phyloP scores from a whole-genome alignment of 495 filamentous ascomycete species.

The Cladorrhinum samala region DNA sequence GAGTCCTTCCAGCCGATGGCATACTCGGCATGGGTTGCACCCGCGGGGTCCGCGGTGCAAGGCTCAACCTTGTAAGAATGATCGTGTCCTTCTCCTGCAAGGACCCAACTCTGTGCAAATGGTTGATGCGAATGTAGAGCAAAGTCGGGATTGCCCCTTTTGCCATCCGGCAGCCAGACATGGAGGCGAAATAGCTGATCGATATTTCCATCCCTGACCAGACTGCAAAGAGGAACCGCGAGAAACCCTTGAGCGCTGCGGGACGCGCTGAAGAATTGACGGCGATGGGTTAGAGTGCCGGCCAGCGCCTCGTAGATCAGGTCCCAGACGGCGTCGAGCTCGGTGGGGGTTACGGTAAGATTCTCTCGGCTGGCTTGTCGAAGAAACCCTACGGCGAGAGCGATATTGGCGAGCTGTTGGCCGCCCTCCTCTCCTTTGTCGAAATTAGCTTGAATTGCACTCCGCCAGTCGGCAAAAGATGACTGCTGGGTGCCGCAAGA shows the following conservation, averaged over 20 bases:
- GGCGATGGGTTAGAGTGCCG: neutral
- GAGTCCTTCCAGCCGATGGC: constrained; percentile 15
- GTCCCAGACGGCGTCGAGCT: constrained; percentile 4
- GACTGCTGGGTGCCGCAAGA: neutral
- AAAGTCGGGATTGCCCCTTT: constrained; percentile 11
- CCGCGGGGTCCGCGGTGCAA: neutral
- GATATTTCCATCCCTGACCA: constrained; percentile 17
- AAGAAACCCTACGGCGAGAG: neutral
- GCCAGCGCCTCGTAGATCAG: constrained; percentile 2
- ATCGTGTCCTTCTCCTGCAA: constrained; percentile 22
- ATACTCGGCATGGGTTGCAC: constrained; percentile 16
- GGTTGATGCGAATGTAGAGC: constrained; percentile 23
- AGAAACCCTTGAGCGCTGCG: constrained; percentile 23
- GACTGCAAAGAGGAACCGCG: constrained; percentile 22
- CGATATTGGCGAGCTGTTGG: neutral
- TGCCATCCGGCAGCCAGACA: constrained; percentile 19
- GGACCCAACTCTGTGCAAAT: constrained; percentile 22
- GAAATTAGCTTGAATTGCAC: neutral
- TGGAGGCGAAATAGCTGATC: constrained; percentile 23
- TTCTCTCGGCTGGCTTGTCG: neutral
- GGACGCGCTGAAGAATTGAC: constrained; percentile 7
- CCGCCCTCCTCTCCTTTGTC: neutral
- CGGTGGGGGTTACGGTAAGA: neutral
- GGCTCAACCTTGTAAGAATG: neutral
- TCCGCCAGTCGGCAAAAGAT: neutral